phyloP scores from a whole-genome alignment of 1,284 basidiomycete species.

The Chondrostereum purpureum region DNA sequence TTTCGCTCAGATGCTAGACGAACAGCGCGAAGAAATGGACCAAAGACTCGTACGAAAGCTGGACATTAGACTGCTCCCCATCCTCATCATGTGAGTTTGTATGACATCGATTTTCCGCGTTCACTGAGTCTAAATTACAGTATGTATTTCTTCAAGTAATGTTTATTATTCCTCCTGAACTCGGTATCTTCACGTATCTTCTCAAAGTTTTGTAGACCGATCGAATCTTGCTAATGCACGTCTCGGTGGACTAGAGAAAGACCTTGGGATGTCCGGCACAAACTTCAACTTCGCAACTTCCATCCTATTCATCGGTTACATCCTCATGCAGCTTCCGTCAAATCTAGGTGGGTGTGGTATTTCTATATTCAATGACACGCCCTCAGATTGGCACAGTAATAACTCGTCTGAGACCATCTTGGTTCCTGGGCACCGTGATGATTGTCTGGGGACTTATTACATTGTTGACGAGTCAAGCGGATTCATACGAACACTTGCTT shows the following conservation, averaged over 20 bases:
- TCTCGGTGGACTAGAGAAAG: constrained; percentile 1
- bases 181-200: too few relatives aligned
- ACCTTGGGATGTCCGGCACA: neutral
- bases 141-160: constrained; percentile 3
- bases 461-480: neutral
- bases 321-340: constrained; percentile 1
- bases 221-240: constrained; percentile 1
- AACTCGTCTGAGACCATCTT: neutral
- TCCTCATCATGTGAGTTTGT: constrained; percentile 1
- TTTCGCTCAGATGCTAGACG: too few relatives aligned
- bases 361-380: neutral
- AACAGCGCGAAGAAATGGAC: neutral
- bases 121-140: neutral
- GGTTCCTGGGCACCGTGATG: neutral
- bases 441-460: neutral
- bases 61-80: constrained; percentile 1
- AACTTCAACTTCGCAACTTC: constrained; percentile 4
- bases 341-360: neutral
- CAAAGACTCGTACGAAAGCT: neutral
- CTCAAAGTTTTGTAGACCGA: neutral
- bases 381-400: neutral
- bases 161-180: neutral
- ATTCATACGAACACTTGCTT: neutral
- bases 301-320: constrained; percentile 2
- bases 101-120: neutral